Evolutionary conservation across 2,329 filamentous ascomycete species (phyloP), one percentile per base, ranked within the genome.

Genomic region (Aspergillus melleus): DNA sequence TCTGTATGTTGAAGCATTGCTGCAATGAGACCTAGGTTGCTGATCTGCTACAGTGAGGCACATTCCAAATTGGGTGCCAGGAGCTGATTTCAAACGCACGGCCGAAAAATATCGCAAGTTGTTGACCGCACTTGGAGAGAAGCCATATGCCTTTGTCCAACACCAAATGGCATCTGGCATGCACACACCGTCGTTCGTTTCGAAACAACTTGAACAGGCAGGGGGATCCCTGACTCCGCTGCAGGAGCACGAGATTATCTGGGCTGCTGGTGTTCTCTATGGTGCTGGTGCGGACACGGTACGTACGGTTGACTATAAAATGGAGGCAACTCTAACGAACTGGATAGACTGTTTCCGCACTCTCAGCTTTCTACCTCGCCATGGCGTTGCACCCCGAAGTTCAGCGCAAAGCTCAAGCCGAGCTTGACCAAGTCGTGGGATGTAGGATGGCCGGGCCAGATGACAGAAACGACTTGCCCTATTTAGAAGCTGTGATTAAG

Each of bases 241-340:
- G 49, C 73, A 74, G 65, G 75, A 75, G 55, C 61, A 59, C 9
- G 69, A 72, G 12, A 70, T 72, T 50, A 81, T 80, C 59, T 82
- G 77, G 76, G 69, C 79, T 0, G 76, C 80, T 0, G 67, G 72
- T 8, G 73, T 77, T 0, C 60, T 83, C 12, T 83, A 79, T 44
- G 67, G 69, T 0, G 80, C 72, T 3, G 80, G 78, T 4, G 71
- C 76, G 6, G 78, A 80, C 58, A 80, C 78, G 1, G 75, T 76
- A 62, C 57, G 66, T 52, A 52, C 16, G 19, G 9, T 44, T 1
- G 29, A 24, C 22, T 22, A 8, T 4, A 29, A 19, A 12, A 5
- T 22, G 10, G 4, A n/a, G 4, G 11, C 29, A 44, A 8, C 6
- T 26, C 22, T 39, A 14, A 36, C 22, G 42, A 49, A 49, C 8